Evolutionary conservation across 2,329 filamentous ascomycete genomes (phyloP).

Genomic region (Colletotrichum tropicale): DNA sequence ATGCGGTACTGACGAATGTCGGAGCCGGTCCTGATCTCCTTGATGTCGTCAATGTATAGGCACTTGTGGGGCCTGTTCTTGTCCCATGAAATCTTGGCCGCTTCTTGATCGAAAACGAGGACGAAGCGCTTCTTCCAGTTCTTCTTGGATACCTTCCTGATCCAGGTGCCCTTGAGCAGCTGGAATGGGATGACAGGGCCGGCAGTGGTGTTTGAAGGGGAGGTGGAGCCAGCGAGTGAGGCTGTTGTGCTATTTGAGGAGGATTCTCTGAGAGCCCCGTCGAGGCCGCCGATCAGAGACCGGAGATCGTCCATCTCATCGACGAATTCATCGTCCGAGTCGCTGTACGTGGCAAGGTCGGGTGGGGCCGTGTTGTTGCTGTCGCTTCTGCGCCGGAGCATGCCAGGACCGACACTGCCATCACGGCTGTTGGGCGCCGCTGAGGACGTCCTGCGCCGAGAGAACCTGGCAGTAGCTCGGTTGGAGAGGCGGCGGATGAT

Average conservation of each 20-base stretch:
- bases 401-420: constrained; percentile 86
- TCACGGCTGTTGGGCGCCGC: constrained; percentile 79
- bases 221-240: constrained; percentile 48
- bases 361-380: constrained; percentile 76
- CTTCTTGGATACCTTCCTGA: constrained; percentile 88
- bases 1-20: constrained; percentile 90
- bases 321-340: constrained; percentile 64
- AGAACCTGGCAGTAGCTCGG: constrained; percentile 70
- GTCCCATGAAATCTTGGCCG: constrained; percentile 90
- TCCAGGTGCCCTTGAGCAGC: constrained; percentile 77
- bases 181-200: constrained; percentile 78
- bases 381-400: constrained; percentile 86
- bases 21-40: constrained; percentile 82
- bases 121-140: constrained; percentile 73
- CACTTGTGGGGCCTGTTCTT: constrained; percentile 77
- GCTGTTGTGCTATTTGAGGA: constrained; percentile 52
- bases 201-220: constrained; percentile 45
- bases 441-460: constrained; percentile 77
- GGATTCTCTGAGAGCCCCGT: constrained; percentile 50
- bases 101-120: constrained; percentile 77
- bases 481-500: constrained; percentile 88
- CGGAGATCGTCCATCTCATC: constrained; percentile 54
- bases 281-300: constrained; percentile 39
- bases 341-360: constrained; percentile 48
- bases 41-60: constrained; percentile 94